Evolutionary conservation across 2,329 filamentous ascomycete genomes (phyloP), one percentile per base, ranked within the genome.

Genomic region (Colletotrichum sojae): DNA sequence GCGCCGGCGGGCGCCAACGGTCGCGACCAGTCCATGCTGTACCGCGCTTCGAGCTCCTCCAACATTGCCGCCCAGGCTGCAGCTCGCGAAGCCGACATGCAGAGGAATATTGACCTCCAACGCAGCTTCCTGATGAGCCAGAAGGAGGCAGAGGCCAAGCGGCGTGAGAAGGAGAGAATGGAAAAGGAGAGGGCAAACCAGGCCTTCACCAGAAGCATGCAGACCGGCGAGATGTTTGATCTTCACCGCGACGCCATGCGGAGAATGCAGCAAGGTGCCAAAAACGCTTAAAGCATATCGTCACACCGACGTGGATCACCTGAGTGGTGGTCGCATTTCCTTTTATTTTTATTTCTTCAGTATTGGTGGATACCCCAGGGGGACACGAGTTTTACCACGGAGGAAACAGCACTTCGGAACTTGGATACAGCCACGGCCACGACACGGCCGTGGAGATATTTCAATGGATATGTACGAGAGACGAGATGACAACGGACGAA

Each of bases 241-340:
- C 86, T 91, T 22, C 95, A 98, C 78, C 87, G 92, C 20, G 91
- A 95, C 71, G 93, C 92, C 1, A 87, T 98, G 88, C 86, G 92
- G 71, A 90, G 86, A 78, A 92, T 98, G 90, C 94, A 97, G 75
- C 80, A 79, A 43, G 73, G 76, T 25, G 82, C 83, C 1, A 83
- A 78, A 72, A 76, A 82, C 20, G 39, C 52, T 16, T 71, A 18
- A 69, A 55, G 45, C 5, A 31, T 20, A 4, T 51, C 8, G 20
- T 36, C 31, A 36, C 8, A 16, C 16, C 36, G n/a, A 25, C 52
- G 16, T 20, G 56, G 16, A 18, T 20, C 52, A 27, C 20, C 25
- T 46, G 43, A 12, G 4, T 16, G 15, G 15, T 59, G 43, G 43
- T 54, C 5, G 13, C 55, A 20, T 6, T 51, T 5, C 9, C 18